Base-by-base conservation (phyloP, 805 yeast species). In the Blastobotrys muscicola region DNA sequence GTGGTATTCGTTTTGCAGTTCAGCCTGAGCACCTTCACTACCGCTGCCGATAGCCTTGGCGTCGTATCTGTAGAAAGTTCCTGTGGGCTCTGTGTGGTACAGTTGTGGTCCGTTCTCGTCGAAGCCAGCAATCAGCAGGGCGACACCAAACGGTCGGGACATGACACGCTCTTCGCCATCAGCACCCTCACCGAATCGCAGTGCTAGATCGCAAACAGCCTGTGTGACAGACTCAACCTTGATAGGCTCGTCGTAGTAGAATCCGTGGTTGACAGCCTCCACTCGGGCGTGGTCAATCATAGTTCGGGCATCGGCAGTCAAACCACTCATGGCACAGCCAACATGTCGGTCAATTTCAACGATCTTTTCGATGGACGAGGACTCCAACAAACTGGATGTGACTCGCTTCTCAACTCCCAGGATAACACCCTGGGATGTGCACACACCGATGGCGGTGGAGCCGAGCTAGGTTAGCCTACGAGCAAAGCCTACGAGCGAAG, bases 1-100 rank as follows among this genome's bases (percentile, higher is more conserved):
- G 67, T 90, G 97, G 68, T 92, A 92, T 67, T 92, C 96, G 59
- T 89, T 90, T 65, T 89, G 96, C 59, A 92, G 72, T 65, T 92
- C 99, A 1, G 96, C 82, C 67, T 94, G 98, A 1, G 99, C 99
- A 51, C 98, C 98, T 67, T 92, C 99, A 11, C 95, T 84, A 14
- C 99, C 99, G 1, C 96, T 85, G 10, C 99, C 99, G 57, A 94
- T 92, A 9, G 98, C 98, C 68, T 92, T 94, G 26, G 98, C 99
- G 58, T 92, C 96, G 62, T 92, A 92, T 66, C 92, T 78, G 68
- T 92, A 94, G 57, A 87, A 92, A 1, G 99, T 92, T 46, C 99
- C 99, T 10, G 95, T 85, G 33, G 99, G 98, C 67, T 92, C 99
- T n/a, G 97, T 95, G 63, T 92, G 97, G 62, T 85, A 67, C 55